phyloP scores from a whole-genome alignment of 202 grass and related monocot genomes.

The Thinopyrum obtusiflorum region DNA sequence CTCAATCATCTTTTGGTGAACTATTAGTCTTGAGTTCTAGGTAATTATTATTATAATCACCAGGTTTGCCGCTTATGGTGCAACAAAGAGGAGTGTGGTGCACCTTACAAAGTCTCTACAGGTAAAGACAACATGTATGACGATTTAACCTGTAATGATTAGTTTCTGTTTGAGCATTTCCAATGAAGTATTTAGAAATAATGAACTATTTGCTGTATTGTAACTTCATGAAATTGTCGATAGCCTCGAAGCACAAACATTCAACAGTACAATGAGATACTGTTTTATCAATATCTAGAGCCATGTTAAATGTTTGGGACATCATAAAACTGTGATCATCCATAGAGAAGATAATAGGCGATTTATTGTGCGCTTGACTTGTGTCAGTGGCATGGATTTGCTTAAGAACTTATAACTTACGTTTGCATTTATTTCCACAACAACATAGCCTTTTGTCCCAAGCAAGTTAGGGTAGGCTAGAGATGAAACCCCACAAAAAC shows the following conservation, averaged over 20 bases:
- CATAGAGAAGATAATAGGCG: not conserved
- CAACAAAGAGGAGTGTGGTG: slow-evolving; percentile 95
- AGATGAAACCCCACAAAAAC: too few relatives aligned
- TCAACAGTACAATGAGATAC: not conserved
- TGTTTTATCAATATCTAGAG: slow-evolving; percentile 17
- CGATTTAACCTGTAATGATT: slow-evolving; percentile 16
- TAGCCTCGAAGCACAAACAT: not conserved
- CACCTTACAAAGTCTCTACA: slow-evolving; percentile 99
- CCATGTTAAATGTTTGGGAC: not conserved
- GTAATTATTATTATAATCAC: slow-evolving; percentile 28
- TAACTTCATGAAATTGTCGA: slow-evolving; percentile 2
- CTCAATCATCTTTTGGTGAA: slow-evolving; percentile 6
- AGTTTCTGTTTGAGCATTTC: not conserved
- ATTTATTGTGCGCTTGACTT: not conserved
- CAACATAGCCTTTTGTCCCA: too few relatives aligned
- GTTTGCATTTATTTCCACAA: not conserved
- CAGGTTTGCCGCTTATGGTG: slow-evolving; percentile 98
- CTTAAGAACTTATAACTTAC: not conserved
- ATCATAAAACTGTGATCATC: not conserved
- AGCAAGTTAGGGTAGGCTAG: too few relatives aligned
- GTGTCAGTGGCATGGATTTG: not conserved
- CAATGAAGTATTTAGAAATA: not conserved
- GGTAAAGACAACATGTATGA: slow-evolving; percentile 43
- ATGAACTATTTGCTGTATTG: slow-evolving; percentile 5
- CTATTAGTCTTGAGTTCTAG: not conserved